A percentile compares a stretch with the other conserved stretches of the same genome.
Evolutionary conservation across 2,329 filamentous ascomycete genomes (phyloP).

Genomic region (Diaporthe nobilis): DNA sequence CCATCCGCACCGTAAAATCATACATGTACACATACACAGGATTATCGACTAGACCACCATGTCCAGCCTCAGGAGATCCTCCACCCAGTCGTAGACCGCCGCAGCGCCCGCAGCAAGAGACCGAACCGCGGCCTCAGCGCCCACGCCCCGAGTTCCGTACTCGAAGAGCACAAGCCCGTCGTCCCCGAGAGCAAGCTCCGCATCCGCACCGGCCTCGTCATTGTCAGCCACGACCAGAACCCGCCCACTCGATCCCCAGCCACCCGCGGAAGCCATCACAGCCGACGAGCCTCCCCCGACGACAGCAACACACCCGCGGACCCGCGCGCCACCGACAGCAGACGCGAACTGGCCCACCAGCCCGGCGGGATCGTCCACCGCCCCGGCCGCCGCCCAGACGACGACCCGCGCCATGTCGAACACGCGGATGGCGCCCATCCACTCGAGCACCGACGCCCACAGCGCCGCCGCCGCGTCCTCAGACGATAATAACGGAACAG

Average conservation of each 20-base stretch:
- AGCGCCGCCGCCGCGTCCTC: constrained; percentile 71
- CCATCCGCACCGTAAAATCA: constrained; percentile 18
- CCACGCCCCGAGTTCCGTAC: not conserved
- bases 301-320: constrained; percentile 33
- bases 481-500: constrained; percentile 57
- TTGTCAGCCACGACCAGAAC: constrained; percentile 33
- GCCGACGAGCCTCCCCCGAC: not conserved
- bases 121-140: not conserved
- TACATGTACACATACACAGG: not conserved
- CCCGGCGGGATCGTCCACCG: not conserved
- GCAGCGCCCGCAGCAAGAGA: not conserved
- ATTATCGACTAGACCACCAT: not conserved
- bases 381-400: constrained; percentile 63
- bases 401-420: constrained; percentile 72
- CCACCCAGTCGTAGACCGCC: constrained; percentile 45
- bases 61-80: constrained; percentile 38
- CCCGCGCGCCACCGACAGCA: not conserved
- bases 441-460: constrained; percentile 73
- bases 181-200: not conserved
- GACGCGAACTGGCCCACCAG: constrained; percentile 20
- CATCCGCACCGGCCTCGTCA: not conserved
- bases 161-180: constrained; percentile 23
- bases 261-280: not conserved
- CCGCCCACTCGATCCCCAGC: not conserved
- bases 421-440: constrained; percentile 63